These are phyloP conservation scores for Tulasnella sp. DNA, from an alignment of 768 basidiomycete genomes.

Conservation along the genomic window DNA sequence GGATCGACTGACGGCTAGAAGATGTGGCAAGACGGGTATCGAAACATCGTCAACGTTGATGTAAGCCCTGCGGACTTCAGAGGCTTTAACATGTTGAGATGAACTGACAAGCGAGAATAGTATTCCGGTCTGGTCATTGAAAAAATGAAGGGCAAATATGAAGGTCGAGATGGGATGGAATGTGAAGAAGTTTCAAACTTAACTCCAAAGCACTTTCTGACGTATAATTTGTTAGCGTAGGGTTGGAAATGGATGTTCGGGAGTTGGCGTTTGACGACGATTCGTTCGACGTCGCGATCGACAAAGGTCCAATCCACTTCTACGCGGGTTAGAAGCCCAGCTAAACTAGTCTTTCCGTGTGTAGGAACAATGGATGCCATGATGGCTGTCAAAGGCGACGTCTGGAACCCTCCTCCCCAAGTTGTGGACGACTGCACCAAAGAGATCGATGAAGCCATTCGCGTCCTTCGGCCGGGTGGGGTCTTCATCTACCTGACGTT, in stretches of 20 bases:
- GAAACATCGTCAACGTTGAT: slow-evolving; percentile 69
- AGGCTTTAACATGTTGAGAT: background rate
- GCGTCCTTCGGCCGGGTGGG: slow-evolving; percentile 60
- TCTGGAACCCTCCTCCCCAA: slow-evolving; percentile 76
- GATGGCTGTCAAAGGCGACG: slow-evolving; percentile 74
- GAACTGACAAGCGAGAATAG: slow-evolving; percentile 32
- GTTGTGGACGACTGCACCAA: slow-evolving; percentile 61
- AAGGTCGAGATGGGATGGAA: slow-evolving; percentile 55
- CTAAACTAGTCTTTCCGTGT: background rate
- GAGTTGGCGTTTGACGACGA: slow-evolving; percentile 50
- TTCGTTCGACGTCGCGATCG: slow-evolving; percentile 72
- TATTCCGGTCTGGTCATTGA: slow-evolving; percentile 70
- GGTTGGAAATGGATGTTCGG: slow-evolving; percentile 81
- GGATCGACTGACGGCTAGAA: slow-evolving; percentile 27
- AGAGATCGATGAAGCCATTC: slow-evolving; percentile 68
- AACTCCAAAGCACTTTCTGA: background rate
- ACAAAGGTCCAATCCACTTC: slow-evolving; percentile 52
- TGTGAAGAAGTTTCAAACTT: slow-evolving; percentile 28
- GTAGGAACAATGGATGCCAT: slow-evolving; percentile 81
- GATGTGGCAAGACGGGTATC: slow-evolving; percentile 87
- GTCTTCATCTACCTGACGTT: slow-evolving; percentile 76
- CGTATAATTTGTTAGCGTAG: slow-evolving; percentile 32
- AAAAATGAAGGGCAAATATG: slow-evolving; percentile 57
- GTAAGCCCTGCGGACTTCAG: slow-evolving; percentile 36
- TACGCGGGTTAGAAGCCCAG: background rate